These are phyloP conservation scores for Parachaetomium inaequale DNA, from an alignment of 495 filamentous ascomycete genomes.

Conservation along the genomic window DNA sequence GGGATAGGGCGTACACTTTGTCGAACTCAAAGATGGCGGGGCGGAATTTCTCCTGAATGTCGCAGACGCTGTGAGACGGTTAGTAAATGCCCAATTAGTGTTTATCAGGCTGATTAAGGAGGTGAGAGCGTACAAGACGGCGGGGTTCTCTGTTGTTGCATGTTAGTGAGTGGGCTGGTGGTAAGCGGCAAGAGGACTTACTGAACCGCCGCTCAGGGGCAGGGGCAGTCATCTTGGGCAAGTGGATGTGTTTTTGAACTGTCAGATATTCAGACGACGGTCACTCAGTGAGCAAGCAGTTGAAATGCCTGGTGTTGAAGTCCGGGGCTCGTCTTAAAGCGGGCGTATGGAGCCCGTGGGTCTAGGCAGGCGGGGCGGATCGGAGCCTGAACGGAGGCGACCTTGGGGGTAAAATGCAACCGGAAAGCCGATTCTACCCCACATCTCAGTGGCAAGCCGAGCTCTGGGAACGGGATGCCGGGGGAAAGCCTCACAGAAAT, in stretches of 20 bases:
- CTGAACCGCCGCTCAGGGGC: constrained; percentile 38
- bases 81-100: background rate
- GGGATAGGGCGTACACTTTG: constrained; percentile 56
- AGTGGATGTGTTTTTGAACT: background rate
- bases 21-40: constrained; percentile 75
- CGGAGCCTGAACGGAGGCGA: background rate
- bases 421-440: constrained; percentile 18
- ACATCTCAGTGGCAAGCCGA: constrained; percentile 16
- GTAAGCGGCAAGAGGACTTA: constrained; percentile 25
- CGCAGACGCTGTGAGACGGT: constrained; percentile 67
- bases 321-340: constrained; percentile 2
- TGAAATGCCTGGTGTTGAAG: background rate
- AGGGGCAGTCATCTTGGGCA: constrained; percentile 28
- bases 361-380: constrained; percentile 1
- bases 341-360: constrained; percentile 14
- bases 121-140: constrained; percentile 56
- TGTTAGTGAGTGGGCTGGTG: constrained; percentile 16
- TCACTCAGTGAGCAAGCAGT: background rate
- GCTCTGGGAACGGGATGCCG: background rate
- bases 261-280: background rate
- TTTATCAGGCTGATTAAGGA: background rate
- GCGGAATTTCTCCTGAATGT: constrained; percentile 93
- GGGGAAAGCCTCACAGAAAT: background rate
- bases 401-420: constrained; percentile 20
- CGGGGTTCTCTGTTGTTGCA: constrained; percentile 57